phyloP scores from a whole-genome alignment of 2,329 filamentous ascomycete genomes.

The Diaporthe sp. region DNA sequence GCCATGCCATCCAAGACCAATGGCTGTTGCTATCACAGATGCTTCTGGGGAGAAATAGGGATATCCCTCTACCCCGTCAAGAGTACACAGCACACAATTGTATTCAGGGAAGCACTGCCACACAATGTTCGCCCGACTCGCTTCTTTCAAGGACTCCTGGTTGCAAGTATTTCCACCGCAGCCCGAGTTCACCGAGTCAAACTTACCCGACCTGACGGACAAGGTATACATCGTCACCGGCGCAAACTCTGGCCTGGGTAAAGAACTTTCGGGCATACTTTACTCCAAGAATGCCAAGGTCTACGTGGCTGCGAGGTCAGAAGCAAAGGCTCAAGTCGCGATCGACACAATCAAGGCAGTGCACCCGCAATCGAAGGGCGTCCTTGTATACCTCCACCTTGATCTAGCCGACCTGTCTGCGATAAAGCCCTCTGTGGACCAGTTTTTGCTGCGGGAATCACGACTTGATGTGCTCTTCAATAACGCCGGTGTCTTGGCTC shows the following conservation, averaged over 20 bases:
- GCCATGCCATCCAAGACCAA: no score
- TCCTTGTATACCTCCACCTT: slow-evolving; percentile 48
- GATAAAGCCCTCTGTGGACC: slow-evolving; percentile 38
- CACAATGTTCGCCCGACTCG: background rate
- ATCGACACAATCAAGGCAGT: slow-evolving; percentile 43
- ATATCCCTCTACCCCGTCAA: no score
- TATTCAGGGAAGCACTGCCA: no score
- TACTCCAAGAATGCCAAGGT: slow-evolving; percentile 60
- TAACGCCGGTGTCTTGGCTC: slow-evolving; percentile 47
- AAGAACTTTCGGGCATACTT: slow-evolving; percentile 57
- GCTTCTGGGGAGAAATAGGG: no score
- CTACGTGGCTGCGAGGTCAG: slow-evolving; percentile 57
- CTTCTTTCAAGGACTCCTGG: background rate
- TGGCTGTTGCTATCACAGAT: no score
- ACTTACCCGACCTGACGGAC: slow-evolving; percentile 50
- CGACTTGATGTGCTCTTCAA: slow-evolving; percentile 47
- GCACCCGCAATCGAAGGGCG: slow-evolving; percentile 46
- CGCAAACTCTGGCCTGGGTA: slow-evolving; percentile 49
- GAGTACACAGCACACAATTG: no score
- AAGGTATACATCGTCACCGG: slow-evolving; percentile 55
- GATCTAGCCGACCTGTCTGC: slow-evolving; percentile 45
- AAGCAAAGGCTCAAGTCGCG: slow-evolving; percentile 49
- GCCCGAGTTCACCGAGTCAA: slow-evolving; percentile 51
- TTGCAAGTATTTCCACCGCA: slow-evolving; percentile 41
- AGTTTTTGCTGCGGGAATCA: slow-evolving; percentile 40